Evolutionary conservation across 2,329 filamentous ascomycete species (phyloP), one percentile per base, ranked within the genome.

Genomic region (Curvularia sp.): DNA sequence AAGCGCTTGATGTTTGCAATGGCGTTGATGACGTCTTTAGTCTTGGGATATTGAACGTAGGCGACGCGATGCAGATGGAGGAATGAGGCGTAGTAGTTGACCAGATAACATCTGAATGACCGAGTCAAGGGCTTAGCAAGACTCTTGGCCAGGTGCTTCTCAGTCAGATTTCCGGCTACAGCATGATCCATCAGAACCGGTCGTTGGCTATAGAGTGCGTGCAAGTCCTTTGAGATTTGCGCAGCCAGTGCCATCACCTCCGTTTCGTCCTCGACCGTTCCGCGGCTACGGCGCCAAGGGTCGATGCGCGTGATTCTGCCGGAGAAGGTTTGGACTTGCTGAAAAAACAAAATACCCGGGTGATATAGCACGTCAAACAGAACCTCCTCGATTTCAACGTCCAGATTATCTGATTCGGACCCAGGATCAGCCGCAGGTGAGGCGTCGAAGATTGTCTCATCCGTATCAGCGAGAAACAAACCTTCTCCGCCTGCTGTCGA

Each of bases 51-150:
- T 20, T 75, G 78, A 64, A 83, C 84, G 70, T 86, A 85, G 2
- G 84, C 84, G 8, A 86, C 84, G 2, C 84, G 79, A 64, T 86
- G 84, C 2, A 86, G 77, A 62, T 86, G 83, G 28, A 87, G 79
- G 61, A 83, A 84, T 63, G 80, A 83, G 6, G 84, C 83, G 63
- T 85, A 81, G 69, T 83, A 86, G 65, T 86, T 86, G 49, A 83
- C 82, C 18, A 85, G 77, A 65, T 85, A 86, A 1, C 83, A 84
- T 30, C 84, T 77, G 62, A 85, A 85, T n/a, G 80, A 81, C 28
- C 83, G 75, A 1, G 83, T 85, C 33, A 52, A 85, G 80, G 81
- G 79, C 55, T 79, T 77, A 7, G 82, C 82, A 52, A 86, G 76
- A 41, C 81, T 80, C 26, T 77, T 76, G 8, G 82, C 82, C 22